Base-by-base conservation (phyloP, 371 early-diverging fungal genomes). In the Mycotypha africana region DNA sequence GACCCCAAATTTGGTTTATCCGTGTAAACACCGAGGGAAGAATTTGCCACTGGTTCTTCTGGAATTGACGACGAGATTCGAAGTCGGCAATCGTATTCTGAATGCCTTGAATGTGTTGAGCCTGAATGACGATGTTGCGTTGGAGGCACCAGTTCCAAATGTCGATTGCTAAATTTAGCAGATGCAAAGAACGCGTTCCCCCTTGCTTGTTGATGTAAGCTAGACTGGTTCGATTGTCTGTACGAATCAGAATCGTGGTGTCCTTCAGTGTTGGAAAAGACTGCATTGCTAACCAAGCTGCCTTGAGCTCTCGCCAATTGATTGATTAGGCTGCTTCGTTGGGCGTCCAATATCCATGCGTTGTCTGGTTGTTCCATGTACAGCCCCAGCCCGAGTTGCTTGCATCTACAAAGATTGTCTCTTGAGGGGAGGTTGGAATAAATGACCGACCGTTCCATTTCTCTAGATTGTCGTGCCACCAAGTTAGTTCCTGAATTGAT, bases 201-300 rank as follows among this genome's bases (percentile, higher is more conserved):
- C 58, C 60, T 33, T 58, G 56, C 15, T 52, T 51, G 51, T 65
- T 65, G 32, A 53, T 54, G 19, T 61, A 59, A 0, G 54, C n/a
- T 14, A 51, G 44, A 2, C 49, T 41, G 8, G 56, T 67, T 0
- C 37, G 55, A 34, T 67, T 67, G 57, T 62, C 60, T 10, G 59
- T 56, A 3, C 44, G 44, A 8, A 60, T 59, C 15, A 67, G 24
- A 1, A 58, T 34, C 0, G 47, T 51, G 1, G 42, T 43, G 20
- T 59, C 37, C 38, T n/a, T 28, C 30, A 28, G 30, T 8, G 30
- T 8, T 28, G 30, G 30, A 28, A 28, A 28, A 28, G 30, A 15
- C 24, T 44, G 31, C 2, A 51, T 14, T 0, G 45, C 39, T 3
- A 44, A 20, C 4, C 35, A 35, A 28, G 30, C 30, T 28, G 30